Evolutionary conservation across 441 rosid genomes (phyloP).

Genomic region (Populus hybrid): DNA sequence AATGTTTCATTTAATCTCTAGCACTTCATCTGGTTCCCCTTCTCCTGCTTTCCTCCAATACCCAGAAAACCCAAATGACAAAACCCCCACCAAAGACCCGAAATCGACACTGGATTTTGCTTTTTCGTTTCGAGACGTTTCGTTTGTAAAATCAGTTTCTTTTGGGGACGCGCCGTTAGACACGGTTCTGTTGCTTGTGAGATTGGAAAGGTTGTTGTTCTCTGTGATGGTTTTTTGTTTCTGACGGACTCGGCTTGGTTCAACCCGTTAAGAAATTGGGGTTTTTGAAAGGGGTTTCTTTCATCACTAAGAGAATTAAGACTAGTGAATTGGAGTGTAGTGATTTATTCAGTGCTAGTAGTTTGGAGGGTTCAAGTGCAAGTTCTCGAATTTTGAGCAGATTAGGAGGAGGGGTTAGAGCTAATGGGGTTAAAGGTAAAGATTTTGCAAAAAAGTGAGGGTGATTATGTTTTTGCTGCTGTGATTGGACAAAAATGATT

Average conservation of each 20-base stretch:
- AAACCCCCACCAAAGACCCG: background rate
- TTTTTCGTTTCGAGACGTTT: slow-evolving; percentile 30
- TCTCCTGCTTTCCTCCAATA: slow-evolving; percentile 45
- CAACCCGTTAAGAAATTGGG: slow-evolving; percentile 57
- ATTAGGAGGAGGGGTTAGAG: slow-evolving; percentile 64
- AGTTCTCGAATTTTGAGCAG: slow-evolving; percentile 64
- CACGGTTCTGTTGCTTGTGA: slow-evolving; percentile 50
- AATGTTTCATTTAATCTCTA: slow-evolving; percentile 59
- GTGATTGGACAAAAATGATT: slow-evolving; percentile 55
- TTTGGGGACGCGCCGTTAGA: slow-evolving; percentile 60
- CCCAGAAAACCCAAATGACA: slow-evolving; percentile 1
- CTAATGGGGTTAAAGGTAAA: slow-evolving; percentile 53
- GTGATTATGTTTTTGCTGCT: slow-evolving; percentile 51
- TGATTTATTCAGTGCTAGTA: slow-evolving; percentile 28
- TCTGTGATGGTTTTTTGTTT: slow-evolving; percentile 67
- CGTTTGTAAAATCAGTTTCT: slow-evolving; percentile 48
- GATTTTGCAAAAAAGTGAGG: slow-evolving; percentile 32
- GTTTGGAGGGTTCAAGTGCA: slow-evolving; percentile 40
- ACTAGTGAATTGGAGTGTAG: slow-evolving; percentile 43
- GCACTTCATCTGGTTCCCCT: slow-evolving; percentile 65
- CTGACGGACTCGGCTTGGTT: slow-evolving; percentile 52
- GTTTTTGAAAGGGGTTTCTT: slow-evolving; percentile 54
- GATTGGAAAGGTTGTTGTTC: slow-evolving; percentile 48
- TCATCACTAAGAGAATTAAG: slow-evolving; percentile 48
- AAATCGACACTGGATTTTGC: background rate